Evolutionary conservation across 257 asterid genomes (phyloP), one percentile per base, ranked within the genome.

Genomic region (Salvia miltiorrhiza): DNA sequence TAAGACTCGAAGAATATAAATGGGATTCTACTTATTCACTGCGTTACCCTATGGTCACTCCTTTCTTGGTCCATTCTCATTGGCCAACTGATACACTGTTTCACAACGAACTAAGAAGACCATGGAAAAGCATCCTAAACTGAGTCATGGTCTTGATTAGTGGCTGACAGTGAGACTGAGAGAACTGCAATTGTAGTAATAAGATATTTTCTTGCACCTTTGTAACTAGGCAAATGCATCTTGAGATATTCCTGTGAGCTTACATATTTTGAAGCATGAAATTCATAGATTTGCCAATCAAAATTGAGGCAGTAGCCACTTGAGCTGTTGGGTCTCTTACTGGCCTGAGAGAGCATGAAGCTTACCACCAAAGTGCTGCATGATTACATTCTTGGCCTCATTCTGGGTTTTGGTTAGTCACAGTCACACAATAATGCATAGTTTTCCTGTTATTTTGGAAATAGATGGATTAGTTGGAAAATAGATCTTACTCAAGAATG

Each of bases 91-190:
- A 21, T 1, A 23, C 58, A 21, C 3, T 45, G 8, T 11, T 41
- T 30, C 20, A 55, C 9, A 28, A 26, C 19, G 65, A 58, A 16
- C 65, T 58, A 58, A 58, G 63, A 30, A 23, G 12, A 28, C 41
- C 58, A 4, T 52, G 16, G 16, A 52, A 19, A 49, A 16, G 12
- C 56, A 49, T 49, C 3, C 33, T 26, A 11, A 23, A n/a, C 21
- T 1, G 33, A 52, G 58, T 21, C 58, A 16, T 45, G 13, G 16
- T 71, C 47, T 52, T 63, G 55, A 63, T 52, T 14, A 10, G 71
- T 17, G 40, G 53, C 16, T 69, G 65, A 39, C 19, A 52, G 58
- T 35, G 7, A 71, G 56, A 52, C 57, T 23, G 4, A 71, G 56
- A 2, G 21, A 53, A 24, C 23, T 49, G 17, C 44, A 33, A 40